Evolutionary conservation across 345 rosid genomes (phyloP), one percentile per base, ranked within the genome.

Genomic region (Aurinia saxatilis): DNA sequence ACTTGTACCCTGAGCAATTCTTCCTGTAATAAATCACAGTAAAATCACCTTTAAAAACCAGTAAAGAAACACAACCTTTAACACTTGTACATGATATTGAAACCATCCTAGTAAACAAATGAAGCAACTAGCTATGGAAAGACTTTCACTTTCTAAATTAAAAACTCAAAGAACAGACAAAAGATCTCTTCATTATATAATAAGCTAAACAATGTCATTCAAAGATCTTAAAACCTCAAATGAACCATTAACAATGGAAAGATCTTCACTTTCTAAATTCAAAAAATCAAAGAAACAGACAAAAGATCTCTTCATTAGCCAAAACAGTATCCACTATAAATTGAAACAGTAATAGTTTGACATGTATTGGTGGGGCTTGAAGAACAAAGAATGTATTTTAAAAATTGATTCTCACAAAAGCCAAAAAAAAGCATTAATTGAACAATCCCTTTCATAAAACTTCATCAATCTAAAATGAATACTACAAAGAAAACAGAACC

Each of bases 1-100:
- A 50, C 76, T 89, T 89, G 70, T 84, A 79, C 27, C 88, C 91
- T 2, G 95, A 89, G 52, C 96, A 89, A 72, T 85, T 87, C 75
- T 82, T 86, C 84, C 96, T 88, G 73, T 16, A 44, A 2, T 16
- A 39, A 6, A 1, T 3, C 25, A 4, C 3, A 1, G 13, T 17
- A 45, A 46, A 60, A 21, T 7, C 16, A 3, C 21, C 4, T n/a
- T 19, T n/a, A n/a, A 31, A 0, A 3, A 17, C 1, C 35, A 1
- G 17, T 35, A 36, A 16, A 38, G 8, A 10, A 56, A 21, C 25
- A 45, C 38, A 18, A 27, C 10, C 56, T 44, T 40, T 30, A 39
- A 58, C 30, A 31, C 50, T 30, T 30, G 8, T 16, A 52, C 10
- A 52, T 34, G n/a, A n/a, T n/a, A n/a, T n/a, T n/a, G n/a, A 41